Base-by-base conservation (phyloP, 768 basidiomycete species). In the Leucocoprinus birnbaumii region DNA sequence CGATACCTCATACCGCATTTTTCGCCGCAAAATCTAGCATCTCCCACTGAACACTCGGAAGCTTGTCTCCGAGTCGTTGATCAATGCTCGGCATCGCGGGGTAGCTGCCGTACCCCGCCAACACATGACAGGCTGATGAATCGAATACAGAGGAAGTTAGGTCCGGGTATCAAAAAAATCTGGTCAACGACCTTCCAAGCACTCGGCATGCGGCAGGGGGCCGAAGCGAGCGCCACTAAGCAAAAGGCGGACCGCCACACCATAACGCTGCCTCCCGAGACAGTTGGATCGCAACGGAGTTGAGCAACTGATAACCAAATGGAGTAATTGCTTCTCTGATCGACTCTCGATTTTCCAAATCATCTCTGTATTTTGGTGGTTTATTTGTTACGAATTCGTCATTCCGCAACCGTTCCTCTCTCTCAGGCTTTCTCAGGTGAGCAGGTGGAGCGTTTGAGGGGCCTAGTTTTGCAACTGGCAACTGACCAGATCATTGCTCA, bases 291-390 rank as follows among this genome's bases (percentile, higher is more conserved):
- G 31, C 37, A 16, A 51, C 24, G 21, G 21, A n/a, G 42, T 7
- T 13, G 50, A 40, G 27, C 24, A 25, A 51, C 38, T 19, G n/a
- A 27, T 10, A 18, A 41, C 40, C 50, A 51, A 43, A 51, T 42
- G 40, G 40, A 27, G 50, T 25, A 51, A 24, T 51, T 19, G 50
- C 16, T 18, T 27, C 40, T 26, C 7, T 41, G 50, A 42, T 51
- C 25, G 50, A 51, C 38, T n/a, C 47, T 43, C 21, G 40, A 43
- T 16, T 42, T 42, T 51, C 24, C 42, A n/a, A 48, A 10, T 50
- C 41, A 31, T 18, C 26, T 31, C 31, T 31, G 31, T 11, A 11
- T 11, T 31, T 11, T 31, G n/a, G 31, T 31, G 11, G 42, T 40
- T 19, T 34, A 42, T 51, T 27, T 24, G 21, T 51, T 51, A 40